Evolutionary conservation across 345 rosid genomes (phyloP).

Genomic region (Linum usitatissimum): DNA sequence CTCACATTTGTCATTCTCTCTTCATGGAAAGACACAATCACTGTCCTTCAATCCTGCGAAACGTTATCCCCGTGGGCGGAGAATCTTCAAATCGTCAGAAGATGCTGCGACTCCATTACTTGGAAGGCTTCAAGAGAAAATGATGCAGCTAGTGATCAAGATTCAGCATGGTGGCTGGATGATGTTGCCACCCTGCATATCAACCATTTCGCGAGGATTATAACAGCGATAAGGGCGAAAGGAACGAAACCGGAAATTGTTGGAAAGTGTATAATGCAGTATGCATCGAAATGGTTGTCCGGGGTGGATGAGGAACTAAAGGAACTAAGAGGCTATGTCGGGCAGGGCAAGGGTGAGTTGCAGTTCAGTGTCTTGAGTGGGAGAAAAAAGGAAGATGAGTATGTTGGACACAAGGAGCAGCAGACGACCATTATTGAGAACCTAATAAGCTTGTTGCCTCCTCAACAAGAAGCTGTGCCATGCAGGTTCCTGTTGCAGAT

Average conservation of each 20-base stretch:
- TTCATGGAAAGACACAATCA: constrained; percentile 73
- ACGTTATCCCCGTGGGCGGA: constrained; percentile 79
- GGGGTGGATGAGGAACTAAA: constrained; percentile 43
- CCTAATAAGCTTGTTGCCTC: constrained; percentile 1
- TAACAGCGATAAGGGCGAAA: constrained; percentile 48
- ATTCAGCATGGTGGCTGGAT: constrained; percentile 28
- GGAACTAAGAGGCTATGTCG: constrained; percentile 48
- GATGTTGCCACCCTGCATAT: constrained; percentile 24
- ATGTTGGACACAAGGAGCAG: constrained; percentile 32
- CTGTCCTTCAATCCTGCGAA: constrained; percentile 59
- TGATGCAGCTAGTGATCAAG: constrained; percentile 23
- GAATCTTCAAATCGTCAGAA: constrained; percentile 70
- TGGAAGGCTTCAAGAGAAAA: constrained; percentile 55
- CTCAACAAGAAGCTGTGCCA: not conserved
- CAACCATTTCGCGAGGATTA: constrained; percentile 66
- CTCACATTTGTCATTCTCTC: constrained; percentile 66
- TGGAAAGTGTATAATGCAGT: constrained; percentile 49
- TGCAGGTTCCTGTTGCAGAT: constrained; percentile 46
- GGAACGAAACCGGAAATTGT: constrained; percentile 34
- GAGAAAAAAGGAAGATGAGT: constrained; percentile 29
- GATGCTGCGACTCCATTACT: constrained; percentile 80
- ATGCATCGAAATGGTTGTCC: constrained; percentile 45
- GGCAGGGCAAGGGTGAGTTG: constrained; percentile 48
- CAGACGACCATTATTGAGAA: constrained; percentile 43
- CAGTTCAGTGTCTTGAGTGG: constrained; percentile 38